Percentiles rank a stretch among this genome's conserved stretches.
Conservation (phyloP, 1,139 yeast species). For the Kluyveromyces marxianus region DNA sequence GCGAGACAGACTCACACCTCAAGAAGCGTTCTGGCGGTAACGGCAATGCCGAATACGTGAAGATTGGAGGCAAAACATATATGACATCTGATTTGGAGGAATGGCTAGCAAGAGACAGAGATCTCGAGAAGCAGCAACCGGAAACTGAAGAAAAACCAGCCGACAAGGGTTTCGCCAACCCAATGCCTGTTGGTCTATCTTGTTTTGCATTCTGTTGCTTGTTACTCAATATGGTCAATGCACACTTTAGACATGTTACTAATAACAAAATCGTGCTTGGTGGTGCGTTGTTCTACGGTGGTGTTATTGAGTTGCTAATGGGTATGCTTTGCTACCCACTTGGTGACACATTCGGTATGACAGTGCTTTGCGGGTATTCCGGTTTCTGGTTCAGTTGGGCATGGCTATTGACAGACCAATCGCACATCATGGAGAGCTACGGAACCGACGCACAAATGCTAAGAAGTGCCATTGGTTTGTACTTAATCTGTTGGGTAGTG, state of each 20-base stretch:
- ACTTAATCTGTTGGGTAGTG: conserved; percentile 56
- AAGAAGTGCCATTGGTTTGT: conserved; percentile 51
- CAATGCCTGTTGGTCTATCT: conserved; percentile 54
- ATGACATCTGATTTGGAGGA: conserved; percentile 44
- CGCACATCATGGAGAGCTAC: conserved; percentile 49
- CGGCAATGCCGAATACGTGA: not conserved
- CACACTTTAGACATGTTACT: conserved; percentile 46
- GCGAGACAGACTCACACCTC: not conserved
- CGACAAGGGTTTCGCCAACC: conserved; percentile 38
- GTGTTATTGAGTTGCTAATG: conserved; percentile 54
- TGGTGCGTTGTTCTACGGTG: conserved; percentile 52
- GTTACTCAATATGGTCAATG: conserved; percentile 39
- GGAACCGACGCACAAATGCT: conserved; percentile 34
- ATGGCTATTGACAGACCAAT: conserved; percentile 46
- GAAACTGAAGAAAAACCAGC: conserved; percentile 41
- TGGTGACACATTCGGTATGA: conserved; percentile 60
- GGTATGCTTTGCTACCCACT: conserved; percentile 59
- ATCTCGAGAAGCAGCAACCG: not conserved
- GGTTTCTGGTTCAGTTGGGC: conserved; percentile 69
- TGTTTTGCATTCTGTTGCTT: conserved; percentile 46
- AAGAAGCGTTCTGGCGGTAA: not conserved
- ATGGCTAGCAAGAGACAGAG: conserved; percentile 51
- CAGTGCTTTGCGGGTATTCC: conserved; percentile 62
- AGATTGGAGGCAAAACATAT: conserved; percentile 53
- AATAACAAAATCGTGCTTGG: conserved; percentile 42